Evolutionary conservation across 306 rosid species (phyloP).

Genomic region (Lathyrus tuberosus): DNA sequence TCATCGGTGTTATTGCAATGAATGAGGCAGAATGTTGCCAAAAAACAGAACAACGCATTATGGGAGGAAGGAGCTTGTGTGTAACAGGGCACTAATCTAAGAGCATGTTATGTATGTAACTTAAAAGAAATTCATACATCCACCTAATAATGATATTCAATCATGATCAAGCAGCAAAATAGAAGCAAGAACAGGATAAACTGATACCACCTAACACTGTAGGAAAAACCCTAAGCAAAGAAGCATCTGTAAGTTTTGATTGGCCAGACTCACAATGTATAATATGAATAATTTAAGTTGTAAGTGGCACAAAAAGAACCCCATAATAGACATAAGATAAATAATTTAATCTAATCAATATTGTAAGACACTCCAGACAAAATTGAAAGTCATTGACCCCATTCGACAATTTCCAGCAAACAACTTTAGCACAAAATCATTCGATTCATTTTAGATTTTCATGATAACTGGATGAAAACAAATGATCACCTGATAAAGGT

Average conservation of each 20-base stretch:
- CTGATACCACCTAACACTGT: slow-evolving; percentile 15
- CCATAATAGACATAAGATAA: slow-evolving; percentile 15
- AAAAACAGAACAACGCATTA: neutral
- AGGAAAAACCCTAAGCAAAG: slow-evolving; percentile 26
- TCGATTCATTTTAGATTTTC: slow-evolving; percentile 3
- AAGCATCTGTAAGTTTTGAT: neutral
- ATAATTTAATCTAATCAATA: neutral
- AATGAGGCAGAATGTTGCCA: neutral
- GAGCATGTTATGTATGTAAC: neutral
- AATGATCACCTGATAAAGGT: slow-evolving; percentile 82
- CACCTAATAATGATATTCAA: slow-evolving; percentile 6
- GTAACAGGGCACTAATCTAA: slow-evolving; percentile 16
- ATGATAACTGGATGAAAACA: slow-evolving; percentile 29
- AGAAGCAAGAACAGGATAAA: slow-evolving; percentile 25
- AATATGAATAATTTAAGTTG: slow-evolving; percentile 3
- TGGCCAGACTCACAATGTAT: neutral
- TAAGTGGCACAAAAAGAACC: slow-evolving; percentile 15
- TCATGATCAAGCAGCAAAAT: slow-evolving; percentile 26
- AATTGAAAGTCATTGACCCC: neutral
- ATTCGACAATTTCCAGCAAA: slow-evolving; percentile 18
- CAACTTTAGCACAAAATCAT: slow-evolving; percentile 15
- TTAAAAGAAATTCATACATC: slow-evolving; percentile 15
- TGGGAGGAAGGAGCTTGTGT: slow-evolving; percentile 22
- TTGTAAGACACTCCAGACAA: slow-evolving; percentile 24
- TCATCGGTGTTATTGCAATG: slow-evolving; percentile 17